These are phyloP conservation scores for Ceriops zippeliana DNA, from an alignment of 345 rosid species.

Conservation along the genomic window DNA sequence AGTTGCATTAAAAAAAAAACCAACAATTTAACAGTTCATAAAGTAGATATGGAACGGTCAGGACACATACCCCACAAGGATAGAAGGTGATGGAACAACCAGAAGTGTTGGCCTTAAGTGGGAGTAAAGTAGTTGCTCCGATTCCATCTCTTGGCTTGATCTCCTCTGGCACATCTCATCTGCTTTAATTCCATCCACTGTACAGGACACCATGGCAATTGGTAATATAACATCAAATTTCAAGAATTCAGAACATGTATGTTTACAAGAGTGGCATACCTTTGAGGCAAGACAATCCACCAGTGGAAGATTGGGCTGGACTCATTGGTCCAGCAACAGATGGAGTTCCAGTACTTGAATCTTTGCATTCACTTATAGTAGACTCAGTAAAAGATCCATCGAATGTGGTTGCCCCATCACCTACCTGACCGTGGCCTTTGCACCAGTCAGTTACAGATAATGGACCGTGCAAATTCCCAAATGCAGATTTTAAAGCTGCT, in stretches of 20 bases:
- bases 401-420: slow-evolving; percentile 47
- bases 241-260: slow-evolving; percentile 5
- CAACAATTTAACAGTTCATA: slow-evolving; percentile 2
- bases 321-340: slow-evolving; percentile 58
- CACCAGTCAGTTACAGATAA: slow-evolving; percentile 90
- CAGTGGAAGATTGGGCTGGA: slow-evolving; percentile 51
- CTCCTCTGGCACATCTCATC: slow-evolving; percentile 73
- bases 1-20: too few species aligned
- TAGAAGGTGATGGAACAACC: slow-evolving; percentile 87
- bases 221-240: slow-evolving; percentile 8
- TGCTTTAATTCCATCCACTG: slow-evolving; percentile 56
- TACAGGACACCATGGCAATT: slow-evolving; percentile 34
- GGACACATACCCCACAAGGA: slow-evolving; percentile 83
- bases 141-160: slow-evolving; percentile 63
- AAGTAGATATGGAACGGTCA: not conserved
- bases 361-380: slow-evolving; percentile 63
- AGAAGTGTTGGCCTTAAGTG: slow-evolving; percentile 65
- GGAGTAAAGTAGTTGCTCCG: slow-evolving; percentile 46
- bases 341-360: slow-evolving; percentile 40
- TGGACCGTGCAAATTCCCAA: slow-evolving; percentile 82
- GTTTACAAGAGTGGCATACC: slow-evolving; percentile 28
- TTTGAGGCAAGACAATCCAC: slow-evolving; percentile 53
- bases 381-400: slow-evolving; percentile 87
- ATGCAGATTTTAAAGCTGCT: slow-evolving; percentile 84
- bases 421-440: slow-evolving; percentile 70